Conservation (phyloP, 1,284 basidiomycete genomes). For the Leccinum subfulvum region DNA sequence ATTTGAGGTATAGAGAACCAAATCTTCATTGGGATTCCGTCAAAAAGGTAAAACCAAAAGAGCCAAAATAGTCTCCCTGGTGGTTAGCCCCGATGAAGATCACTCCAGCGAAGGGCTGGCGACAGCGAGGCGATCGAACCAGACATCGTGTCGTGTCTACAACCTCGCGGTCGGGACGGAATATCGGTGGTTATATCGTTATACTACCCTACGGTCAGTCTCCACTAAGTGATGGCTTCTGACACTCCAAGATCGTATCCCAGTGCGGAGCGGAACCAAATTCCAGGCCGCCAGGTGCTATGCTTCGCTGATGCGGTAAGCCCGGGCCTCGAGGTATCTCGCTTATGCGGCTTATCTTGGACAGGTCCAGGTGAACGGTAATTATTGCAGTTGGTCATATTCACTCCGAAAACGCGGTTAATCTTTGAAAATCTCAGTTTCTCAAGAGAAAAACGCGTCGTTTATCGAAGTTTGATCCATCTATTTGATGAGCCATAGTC, state of each 20-base stretch:
- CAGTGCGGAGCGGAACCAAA: slow-evolving; percentile 17
- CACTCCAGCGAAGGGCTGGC: slow-evolving; percentile 21
- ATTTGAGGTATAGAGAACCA: slow-evolving; percentile 21
- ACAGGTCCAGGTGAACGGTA: slow-evolving; percentile 2
- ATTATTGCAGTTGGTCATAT: slow-evolving; percentile 8
- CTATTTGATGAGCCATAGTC: slow-evolving; percentile 20
- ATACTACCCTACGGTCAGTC: slow-evolving; percentile 6
- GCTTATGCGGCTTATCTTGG: neutral
- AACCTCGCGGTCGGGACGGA: slow-evolving; percentile 25
- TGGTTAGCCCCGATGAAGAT: slow-evolving; percentile 21
- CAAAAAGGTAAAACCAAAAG: slow-evolving; percentile 37
- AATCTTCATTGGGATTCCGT: slow-evolving; percentile 23
- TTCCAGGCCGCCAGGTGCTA: slow-evolving; percentile 4
- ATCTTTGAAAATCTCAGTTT: slow-evolving; percentile 28
- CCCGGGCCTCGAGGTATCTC: slow-evolving; percentile 4
- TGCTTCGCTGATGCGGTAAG: slow-evolving; percentile 7
- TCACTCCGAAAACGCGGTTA: slow-evolving; percentile 22
- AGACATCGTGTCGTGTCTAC: slow-evolving; percentile 15
- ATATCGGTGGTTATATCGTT: slow-evolving; percentile 21
- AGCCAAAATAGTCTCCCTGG: slow-evolving; percentile 33
- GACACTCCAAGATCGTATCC: slow-evolving; percentile 2
- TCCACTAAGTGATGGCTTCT: slow-evolving; percentile 4
- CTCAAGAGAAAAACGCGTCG: slow-evolving; percentile 13
- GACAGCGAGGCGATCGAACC: slow-evolving; percentile 20
- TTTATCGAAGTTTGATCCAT: slow-evolving; percentile 21